Evolutionary conservation across 345 rosid species (phyloP).

Genomic region (Kandelia obovata): DNA sequence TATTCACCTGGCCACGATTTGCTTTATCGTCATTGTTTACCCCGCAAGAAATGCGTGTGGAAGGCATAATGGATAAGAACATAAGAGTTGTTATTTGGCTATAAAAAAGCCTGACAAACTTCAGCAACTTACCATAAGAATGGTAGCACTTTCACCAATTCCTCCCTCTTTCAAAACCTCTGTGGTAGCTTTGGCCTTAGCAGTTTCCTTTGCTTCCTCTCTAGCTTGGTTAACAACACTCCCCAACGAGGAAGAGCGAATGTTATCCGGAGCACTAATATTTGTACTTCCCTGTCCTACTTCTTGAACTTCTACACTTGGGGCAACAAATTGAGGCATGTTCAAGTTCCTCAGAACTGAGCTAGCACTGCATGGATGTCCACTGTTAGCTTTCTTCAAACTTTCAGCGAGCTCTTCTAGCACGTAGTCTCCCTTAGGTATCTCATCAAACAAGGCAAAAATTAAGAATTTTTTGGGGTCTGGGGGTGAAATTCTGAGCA

Average conservation of each 20-base stretch:
- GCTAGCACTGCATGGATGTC: constrained; percentile 62
- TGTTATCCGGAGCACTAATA: constrained; percentile 25
- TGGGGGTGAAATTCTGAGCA: constrained; percentile 78
- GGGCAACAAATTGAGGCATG: constrained; percentile 28
- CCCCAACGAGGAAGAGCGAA: constrained; percentile 33
- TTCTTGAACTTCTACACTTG: constrained; percentile 32
- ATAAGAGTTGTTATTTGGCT: not conserved
- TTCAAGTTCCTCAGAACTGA: constrained; percentile 62
- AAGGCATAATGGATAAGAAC: no score
- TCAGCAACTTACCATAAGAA: constrained; percentile 55
- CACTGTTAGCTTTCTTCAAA: constrained; percentile 40
- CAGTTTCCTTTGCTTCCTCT: constrained; percentile 55
- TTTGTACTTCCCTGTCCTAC: constrained; percentile 20
- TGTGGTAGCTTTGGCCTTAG: constrained; percentile 61
- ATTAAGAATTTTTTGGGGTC: constrained; percentile 73
- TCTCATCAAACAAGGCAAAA: constrained; percentile 69
- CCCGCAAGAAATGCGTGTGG: no score
- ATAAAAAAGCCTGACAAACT: not conserved
- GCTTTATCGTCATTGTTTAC: no score
- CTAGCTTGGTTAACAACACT: constrained; percentile 52
- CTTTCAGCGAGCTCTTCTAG: constrained; percentile 65
- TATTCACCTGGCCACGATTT: no score
- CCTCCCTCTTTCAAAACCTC: constrained; percentile 74
- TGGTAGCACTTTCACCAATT: constrained; percentile 47
- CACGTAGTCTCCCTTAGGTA: constrained; percentile 88